Conservation (phyloP, 2,329 filamentous ascomycete species). For the Tolypocladium guangdongense region DNA sequence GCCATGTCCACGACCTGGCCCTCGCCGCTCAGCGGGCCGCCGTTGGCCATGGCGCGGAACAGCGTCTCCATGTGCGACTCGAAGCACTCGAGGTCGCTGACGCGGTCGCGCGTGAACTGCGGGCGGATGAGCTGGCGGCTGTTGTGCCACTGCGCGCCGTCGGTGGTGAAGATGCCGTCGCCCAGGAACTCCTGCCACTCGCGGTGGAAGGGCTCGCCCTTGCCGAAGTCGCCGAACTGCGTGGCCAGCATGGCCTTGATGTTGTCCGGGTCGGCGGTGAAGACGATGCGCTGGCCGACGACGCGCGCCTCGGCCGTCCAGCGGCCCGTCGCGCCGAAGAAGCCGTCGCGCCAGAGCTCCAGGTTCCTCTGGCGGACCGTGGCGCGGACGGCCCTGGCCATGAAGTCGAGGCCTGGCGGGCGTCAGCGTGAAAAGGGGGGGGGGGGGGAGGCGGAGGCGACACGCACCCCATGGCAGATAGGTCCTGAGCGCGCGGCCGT, state of each 20-base stretch:
- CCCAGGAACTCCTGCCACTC: conserved; percentile 71
- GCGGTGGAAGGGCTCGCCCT: conserved; percentile 61
- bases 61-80: conserved; percentile 67
- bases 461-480: conserved; percentile 35
- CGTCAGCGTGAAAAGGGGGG: not conserved
- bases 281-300: conserved; percentile 48
- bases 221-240: conserved; percentile 75
- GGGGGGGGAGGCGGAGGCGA: not conserved
- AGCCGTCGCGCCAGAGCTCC: conserved; percentile 47
- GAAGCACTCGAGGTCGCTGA: conserved; percentile 72
- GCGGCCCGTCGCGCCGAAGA: conserved; percentile 27
- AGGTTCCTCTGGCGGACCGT: conserved; percentile 44
- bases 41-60: conserved; percentile 55
- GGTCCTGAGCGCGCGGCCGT: conserved; percentile 24
- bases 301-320: conserved; percentile 52
- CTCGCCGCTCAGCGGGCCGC: conserved; percentile 45
- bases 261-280: conserved; percentile 79
- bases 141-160: conserved; percentile 67
- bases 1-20: conserved; percentile 53
- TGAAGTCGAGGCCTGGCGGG: conserved; percentile 47
- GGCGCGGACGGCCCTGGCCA: conserved; percentile 43
- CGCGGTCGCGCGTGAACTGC: conserved; percentile 75
- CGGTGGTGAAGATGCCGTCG: conserved; percentile 67
- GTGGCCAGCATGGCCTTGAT: conserved; percentile 80
- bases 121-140: conserved; percentile 75